Evolutionary conservation across 805 yeast species (phyloP).

Genomic region (Starmerella davenportii): DNA sequence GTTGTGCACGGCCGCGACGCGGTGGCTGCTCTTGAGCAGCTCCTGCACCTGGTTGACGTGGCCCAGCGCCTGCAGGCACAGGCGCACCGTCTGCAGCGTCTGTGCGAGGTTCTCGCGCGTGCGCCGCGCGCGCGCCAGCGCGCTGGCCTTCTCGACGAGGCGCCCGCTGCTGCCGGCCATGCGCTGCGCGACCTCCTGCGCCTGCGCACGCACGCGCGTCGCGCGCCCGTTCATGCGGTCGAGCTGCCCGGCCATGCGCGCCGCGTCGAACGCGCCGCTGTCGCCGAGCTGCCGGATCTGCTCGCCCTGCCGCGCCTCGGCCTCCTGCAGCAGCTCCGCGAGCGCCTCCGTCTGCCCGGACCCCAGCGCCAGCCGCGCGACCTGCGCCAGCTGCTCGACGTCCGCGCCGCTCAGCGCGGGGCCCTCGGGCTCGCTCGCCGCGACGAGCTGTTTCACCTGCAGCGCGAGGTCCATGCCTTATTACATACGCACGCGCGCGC

Average conservation of each 20-base stretch:
- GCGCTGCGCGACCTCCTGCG: slow-evolving; percentile 37
- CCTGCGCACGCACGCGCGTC: slow-evolving; percentile 35
- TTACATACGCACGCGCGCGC: too few relatives aligned
- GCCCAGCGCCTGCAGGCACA: slow-evolving; percentile 67
- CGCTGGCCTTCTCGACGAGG: slow-evolving; percentile 31
- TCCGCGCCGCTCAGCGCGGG: slow-evolving; percentile 21
- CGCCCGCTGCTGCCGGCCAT: slow-evolving; percentile 49
- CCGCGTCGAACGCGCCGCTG: slow-evolving; percentile 34
- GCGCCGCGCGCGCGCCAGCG: slow-evolving; percentile 9
- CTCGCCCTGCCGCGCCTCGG: slow-evolving; percentile 41
- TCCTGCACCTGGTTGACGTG: slow-evolving; percentile 74
- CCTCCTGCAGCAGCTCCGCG: slow-evolving; percentile 35
- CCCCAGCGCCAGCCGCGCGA: slow-evolving; percentile 44
- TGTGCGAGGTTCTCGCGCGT: slow-evolving; percentile 46
- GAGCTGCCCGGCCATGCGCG: slow-evolving; percentile 40
- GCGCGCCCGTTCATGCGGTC: slow-evolving; percentile 43
- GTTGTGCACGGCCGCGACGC: slow-evolving; percentile 72
- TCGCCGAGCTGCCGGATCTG: slow-evolving; percentile 48
- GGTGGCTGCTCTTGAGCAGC: slow-evolving; percentile 51
- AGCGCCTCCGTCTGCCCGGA: slow-evolving; percentile 38
- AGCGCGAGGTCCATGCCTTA: not conserved
- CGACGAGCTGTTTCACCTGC: not conserved
- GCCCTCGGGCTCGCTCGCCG: not conserved
- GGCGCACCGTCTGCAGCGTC: slow-evolving; percentile 47
- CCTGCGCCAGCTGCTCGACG: slow-evolving; percentile 63